Evolutionary conservation across 257 asterid genomes (phyloP).

Genomic region (Orobanche coerulescens): DNA sequence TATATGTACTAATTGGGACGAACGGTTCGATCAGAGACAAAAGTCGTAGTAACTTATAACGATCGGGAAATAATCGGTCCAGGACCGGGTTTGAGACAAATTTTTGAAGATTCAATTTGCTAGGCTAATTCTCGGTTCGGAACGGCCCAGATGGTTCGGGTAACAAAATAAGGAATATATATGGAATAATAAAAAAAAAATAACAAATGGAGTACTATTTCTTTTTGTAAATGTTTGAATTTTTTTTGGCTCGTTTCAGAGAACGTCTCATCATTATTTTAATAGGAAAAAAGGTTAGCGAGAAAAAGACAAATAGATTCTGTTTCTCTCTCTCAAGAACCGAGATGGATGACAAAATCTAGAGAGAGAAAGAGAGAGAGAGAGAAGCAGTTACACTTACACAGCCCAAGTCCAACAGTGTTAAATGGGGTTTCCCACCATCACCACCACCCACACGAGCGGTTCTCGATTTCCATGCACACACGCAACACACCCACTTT

Average conservation of each 20-base stretch:
- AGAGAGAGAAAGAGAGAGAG: background rate
- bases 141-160: too few species aligned
- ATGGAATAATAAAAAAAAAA: too few species aligned
- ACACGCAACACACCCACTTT: constrained; percentile 20
- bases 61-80: too few species aligned
- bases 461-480: constrained; percentile 60
- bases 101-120: too few species aligned
- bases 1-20: too few species aligned
- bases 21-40: too few species aligned
- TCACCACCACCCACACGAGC: constrained; percentile 56
- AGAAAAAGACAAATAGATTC: constrained; percentile 37
- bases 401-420: constrained; percentile 36
- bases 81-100: too few species aligned
- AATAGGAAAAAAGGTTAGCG: constrained; percentile 17
- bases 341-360: constrained; percentile 15
- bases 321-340: constrained; percentile 29
- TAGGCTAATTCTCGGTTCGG: too few species aligned
- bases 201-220: too few species aligned
- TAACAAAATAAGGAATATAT: too few species aligned
- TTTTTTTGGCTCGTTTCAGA: constrained; percentile 14
- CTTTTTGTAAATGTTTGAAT: constrained; percentile 14
- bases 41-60: too few species aligned
- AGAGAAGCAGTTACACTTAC: constrained; percentile 29
- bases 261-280: constrained; percentile 8
- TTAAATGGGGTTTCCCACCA: constrained; percentile 40